phyloP scores from a whole-genome alignment of 2,329 filamentous ascomycete genomes.

The Phialocephala sp. region DNA sequence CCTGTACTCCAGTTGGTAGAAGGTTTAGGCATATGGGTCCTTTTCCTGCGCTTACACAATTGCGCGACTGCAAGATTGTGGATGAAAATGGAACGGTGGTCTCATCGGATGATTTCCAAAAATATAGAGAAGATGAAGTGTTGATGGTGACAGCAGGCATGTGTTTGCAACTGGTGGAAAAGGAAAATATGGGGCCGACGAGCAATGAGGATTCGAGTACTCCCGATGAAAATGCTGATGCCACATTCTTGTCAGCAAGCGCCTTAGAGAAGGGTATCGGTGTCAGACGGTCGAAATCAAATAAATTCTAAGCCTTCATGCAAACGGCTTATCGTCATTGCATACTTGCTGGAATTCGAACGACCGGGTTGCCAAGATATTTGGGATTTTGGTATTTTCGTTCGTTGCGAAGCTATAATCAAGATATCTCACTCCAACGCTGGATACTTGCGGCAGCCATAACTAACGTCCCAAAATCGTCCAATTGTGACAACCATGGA shows the following conservation, averaged over 20 bases:
- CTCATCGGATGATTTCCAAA: not conserved
- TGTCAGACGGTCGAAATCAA: no score
- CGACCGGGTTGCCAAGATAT: no score
- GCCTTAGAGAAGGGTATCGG: no score
- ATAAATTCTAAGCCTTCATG: no score
- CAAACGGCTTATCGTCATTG: no score
- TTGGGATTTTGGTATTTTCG: no score
- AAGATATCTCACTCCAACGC: not conserved
- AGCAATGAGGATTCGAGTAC: not conserved
- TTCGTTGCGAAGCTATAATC: no score
- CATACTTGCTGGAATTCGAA: no score
- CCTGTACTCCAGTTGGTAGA: not conserved
- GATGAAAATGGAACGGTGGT: not conserved
- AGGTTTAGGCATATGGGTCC: constrained; percentile 9
- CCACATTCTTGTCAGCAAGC: not conserved
- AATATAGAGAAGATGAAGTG: not conserved
- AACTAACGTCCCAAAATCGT: constrained; percentile 30
- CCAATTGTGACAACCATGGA: constrained; percentile 25
- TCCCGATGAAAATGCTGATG: not conserved
- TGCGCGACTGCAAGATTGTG: constrained; percentile 3
- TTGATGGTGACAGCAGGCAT: not conserved
- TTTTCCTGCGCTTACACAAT: constrained; percentile 4
- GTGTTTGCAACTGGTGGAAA: not conserved
- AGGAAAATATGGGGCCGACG: not conserved
- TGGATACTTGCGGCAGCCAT: constrained; percentile 23